Conservation (phyloP, 768 basidiomycete species). For the Lanmaoa pseudosensibilis region DNA sequence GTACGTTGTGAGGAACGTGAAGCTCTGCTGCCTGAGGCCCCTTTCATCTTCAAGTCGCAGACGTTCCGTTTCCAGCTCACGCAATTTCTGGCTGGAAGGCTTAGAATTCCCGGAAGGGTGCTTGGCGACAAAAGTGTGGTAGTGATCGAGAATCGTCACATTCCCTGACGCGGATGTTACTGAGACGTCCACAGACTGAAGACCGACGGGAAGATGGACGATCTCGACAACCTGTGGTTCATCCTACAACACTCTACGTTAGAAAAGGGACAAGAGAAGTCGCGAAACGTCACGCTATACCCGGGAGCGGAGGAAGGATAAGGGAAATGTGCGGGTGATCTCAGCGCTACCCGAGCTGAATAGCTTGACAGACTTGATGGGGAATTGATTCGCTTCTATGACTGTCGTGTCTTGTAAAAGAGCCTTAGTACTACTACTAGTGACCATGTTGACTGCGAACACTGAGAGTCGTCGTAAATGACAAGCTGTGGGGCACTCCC, state of each 20-base stretch:
- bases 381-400: conserved; percentile 12
- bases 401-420: background rate
- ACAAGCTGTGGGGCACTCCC: background rate
- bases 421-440: background rate
- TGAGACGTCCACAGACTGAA: conserved; percentile 10
- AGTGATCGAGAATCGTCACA: conserved; percentile 17
- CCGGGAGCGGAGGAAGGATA: conserved; percentile 12
- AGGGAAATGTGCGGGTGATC: conserved; percentile 20
- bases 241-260: conserved; percentile 8
- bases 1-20: conserved; percentile 26
- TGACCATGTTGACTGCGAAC: conserved; percentile 1
- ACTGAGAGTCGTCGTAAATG: background rate
- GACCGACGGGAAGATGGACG: conserved; percentile 9
- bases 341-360: conserved; percentile 16
- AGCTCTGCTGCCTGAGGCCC: conserved; percentile 19
- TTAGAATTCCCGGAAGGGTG: background rate
- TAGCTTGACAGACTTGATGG: conserved; percentile 22
- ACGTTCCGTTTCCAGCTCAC: conserved; percentile 11
- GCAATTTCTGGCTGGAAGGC: conserved; percentile 1
- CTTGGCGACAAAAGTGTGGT: background rate
- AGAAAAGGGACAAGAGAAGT: background rate
- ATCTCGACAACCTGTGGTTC: conserved; percentile 17
- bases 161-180: conserved; percentile 10
- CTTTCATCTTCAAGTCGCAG: conserved; percentile 19
- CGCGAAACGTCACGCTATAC: background rate